Evolutionary conservation across 192 early-diverging fungal species (phyloP), one percentile per base, ranked within the genome.

Genomic region (Linnemannia schmuckeri): DNA sequence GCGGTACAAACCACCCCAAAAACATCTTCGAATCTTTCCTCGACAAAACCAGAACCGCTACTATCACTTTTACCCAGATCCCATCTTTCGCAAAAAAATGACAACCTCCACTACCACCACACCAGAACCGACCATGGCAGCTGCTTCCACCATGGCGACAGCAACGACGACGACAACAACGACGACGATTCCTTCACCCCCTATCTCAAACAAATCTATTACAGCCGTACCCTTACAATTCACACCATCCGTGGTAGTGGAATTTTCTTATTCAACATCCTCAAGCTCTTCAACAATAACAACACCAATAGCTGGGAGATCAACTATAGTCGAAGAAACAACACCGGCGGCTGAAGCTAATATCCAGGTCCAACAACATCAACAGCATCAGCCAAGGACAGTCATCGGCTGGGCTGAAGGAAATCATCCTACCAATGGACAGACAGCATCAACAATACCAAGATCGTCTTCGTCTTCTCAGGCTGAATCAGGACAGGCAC

Each of bases 21-120:
- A 40, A 33, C 76, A 35, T 7, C 76, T 72, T 24, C 27, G 76
- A 18, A 72, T 27, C 42, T 78, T 83, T 46, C 74, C 82, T 18
- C 70, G 77, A 35, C 72, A 75, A 38, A 81, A 74, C 66, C 78
- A 70, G 35, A 77, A 81, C 33, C 75, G 79, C 13, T 87, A 87
- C 20, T 87, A 81, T 40, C 85, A 85, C 41, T 80, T 85, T 52
- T 69, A 79, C 20, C 72, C 82, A 35, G 82, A 84, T 24, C 61
- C 82, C 4, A 66, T 79, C 72, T 75, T 79, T 69, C 82, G 57
- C 47, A 75, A 47, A 57, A 57, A 76, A 27, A 74, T 79, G 72
- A 70, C 44, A 15, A 37, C 13, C 22, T 46, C 72, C 76, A 9
- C 20, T 8, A 57, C 66, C 70, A 47, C 24, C 63, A 68, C 61